phyloP scores from a whole-genome alignment of 2,329 filamentous ascomycete species.

The Claviceps sp. region DNA sequence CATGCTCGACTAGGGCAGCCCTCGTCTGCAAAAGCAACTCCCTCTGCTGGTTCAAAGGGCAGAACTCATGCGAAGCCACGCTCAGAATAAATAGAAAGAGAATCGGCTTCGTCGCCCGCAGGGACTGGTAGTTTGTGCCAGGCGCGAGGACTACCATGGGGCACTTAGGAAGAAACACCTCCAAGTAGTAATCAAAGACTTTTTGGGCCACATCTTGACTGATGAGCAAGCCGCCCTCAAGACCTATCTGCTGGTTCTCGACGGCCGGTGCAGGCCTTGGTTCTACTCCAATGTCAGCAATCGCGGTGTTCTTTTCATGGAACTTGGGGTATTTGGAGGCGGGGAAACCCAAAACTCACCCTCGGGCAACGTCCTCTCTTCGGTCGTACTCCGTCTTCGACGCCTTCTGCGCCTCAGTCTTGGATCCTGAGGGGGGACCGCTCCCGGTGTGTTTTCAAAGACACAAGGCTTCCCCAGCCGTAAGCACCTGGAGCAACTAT shows the following conservation, averaged over 20 bases:
- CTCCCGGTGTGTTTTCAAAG: neutral
- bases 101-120: slow-evolving; percentile 4
- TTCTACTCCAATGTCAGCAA: neutral
- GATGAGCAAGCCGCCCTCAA: slow-evolving; percentile 2
- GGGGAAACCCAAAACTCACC: no score
- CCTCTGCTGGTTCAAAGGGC: neutral
- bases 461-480: slow-evolving; percentile 4
- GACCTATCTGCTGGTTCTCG: slow-evolving; percentile 3
- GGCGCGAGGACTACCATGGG: slow-evolving; percentile 1
- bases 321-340: no score
- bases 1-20: neutral
- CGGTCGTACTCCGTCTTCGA: no score
- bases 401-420: no score
- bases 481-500: slow-evolving; percentile 1
- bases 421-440: no score
- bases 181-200: slow-evolving; percentile 1
- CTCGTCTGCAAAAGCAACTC: neutral
- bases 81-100: slow-evolving; percentile 3
- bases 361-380: no score
- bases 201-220: slow-evolving; percentile 1
- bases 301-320: neutral
- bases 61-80: neutral
- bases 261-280: slow-evolving; percentile 1
- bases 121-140: neutral
- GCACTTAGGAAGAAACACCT: slow-evolving; percentile 1